Evolutionary conservation across 305 asterid species (phyloP), one percentile per base, ranked within the genome.

Genomic region (Rubia peregrina): DNA sequence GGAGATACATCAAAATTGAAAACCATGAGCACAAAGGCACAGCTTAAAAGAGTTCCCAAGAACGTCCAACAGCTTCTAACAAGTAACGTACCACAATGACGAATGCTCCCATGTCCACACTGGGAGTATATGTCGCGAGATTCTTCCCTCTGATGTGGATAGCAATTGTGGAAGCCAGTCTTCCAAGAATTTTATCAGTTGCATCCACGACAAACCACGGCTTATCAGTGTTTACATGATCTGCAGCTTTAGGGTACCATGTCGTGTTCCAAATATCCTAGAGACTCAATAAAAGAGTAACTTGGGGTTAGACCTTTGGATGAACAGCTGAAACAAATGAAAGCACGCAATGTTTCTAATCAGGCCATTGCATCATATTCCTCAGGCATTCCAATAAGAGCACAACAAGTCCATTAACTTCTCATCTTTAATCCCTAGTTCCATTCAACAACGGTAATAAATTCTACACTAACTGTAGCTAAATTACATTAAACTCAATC

Each of bases 81-180:
- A 57, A 68, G 72, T 57, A 67, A 61, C 82, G 17, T 85, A 93
- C 98, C 92, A 90, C 97, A n/a, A 93, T 85, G 51, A 93, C 90
- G 59, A 88, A 91, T 57, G 98, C 98, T 70, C 98, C 98, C 97
- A 90, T 93, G 82, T 93, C 98, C 74, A 93, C 97, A 77, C 97
- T 90, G 10, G 98, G 98, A 61, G 98, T 93, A 76, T 77, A 93
- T 0, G 96, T 93, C 5, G 92, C 95, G 46, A 93, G 89, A 79
- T 90, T 87, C 83, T 93, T 93, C 56, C 97, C 97, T 78, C 97
- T 81, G 69, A 93, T 93, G 78, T 89, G 70, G 81, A 87, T 85
- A 73, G 98, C 96, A 62, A 93, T 93, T 2, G 96, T 84, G 14
- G 98, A 90, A 68, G 98, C 98, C 83, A 93, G 60, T 77, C 97